Evolutionary conservation across 176 grass and related monocot species (phyloP).

Genomic region (Stipa capillata): DNA sequence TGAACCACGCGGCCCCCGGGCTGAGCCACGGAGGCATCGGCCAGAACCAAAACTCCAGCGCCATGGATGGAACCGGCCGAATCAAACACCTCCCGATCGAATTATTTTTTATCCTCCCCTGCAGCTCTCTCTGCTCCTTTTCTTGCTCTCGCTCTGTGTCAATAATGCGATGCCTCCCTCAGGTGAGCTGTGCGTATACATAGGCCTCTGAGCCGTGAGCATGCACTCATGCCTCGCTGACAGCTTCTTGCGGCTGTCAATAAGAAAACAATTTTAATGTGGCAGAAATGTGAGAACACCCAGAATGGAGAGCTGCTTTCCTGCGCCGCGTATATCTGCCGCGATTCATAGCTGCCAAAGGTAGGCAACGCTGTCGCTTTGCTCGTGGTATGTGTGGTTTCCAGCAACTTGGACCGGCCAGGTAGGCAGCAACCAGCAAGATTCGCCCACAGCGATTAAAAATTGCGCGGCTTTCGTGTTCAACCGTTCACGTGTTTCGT

Average conservation of each 20-base stretch:
- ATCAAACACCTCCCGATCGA: too few species aligned
- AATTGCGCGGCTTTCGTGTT: neutral
- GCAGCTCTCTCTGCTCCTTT: too few species aligned
- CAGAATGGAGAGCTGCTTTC: neutral
- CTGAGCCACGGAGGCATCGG: slow-evolving; percentile 18
- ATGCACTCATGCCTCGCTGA: too few species aligned
- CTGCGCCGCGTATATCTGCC: neutral
- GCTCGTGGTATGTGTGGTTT: neutral
- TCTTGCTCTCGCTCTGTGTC: neutral
- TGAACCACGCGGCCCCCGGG: slow-evolving; percentile 17
- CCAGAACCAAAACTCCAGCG: neutral
- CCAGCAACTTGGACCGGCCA: neutral
- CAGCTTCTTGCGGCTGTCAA: neutral
- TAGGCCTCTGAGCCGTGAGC: neutral
- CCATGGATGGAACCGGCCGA: too few species aligned
- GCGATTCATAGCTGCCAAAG: neutral
- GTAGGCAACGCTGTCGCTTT: neutral
- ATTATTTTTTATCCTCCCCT: neutral
- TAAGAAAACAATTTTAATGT: neutral
- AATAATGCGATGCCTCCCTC: neutral
- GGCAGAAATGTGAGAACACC: neutral
- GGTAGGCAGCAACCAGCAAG: neutral
- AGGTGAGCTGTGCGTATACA: neutral
- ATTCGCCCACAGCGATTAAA: neutral
- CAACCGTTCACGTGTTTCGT: neutral